Base-by-base conservation (phyloP, 371 early-diverging fungal species). In the Rhizopus sp. region DNA sequence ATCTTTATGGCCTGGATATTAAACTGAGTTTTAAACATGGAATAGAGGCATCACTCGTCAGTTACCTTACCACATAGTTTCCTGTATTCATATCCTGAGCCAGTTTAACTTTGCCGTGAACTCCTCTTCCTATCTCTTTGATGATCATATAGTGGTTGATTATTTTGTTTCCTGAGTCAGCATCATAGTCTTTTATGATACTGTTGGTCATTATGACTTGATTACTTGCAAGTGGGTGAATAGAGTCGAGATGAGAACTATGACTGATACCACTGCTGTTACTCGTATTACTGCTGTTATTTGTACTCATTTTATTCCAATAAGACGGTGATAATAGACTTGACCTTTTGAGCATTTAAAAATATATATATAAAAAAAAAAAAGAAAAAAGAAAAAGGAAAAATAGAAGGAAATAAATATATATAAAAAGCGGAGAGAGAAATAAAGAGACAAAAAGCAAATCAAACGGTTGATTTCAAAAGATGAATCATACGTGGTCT, bases 31-130 rank as follows among this genome's bases (percentile, higher is more conserved):
- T 39, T 16, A 23, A 8, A 45, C 16, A 15, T 23, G 8, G 8
- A 8, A 17, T 52, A 50, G 4, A 1, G 6, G 41, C 6, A 13
- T 10, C 15, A 6, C 15, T 46, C 29, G 0, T 46, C 38, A 5
- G 35, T 5, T 44, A 4, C 30, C 34, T 50, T 82, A 91, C 92
- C 60, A 86, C 88, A 10, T 84, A 77, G 59, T 92, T 86, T 38
- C 85, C 85, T 0, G 90, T 90, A n/a, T 84, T 77, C 16, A 80
- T 80, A 64, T 95, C 93, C 29, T 84, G 78, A 35, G 89, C 90
- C 31, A 96, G 78, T 72, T 96, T 94, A 38, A 98, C 98, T 78
- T 95, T 96, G 23, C 97, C 98, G 61, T 97, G 96, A 8, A 90
- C 91, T 16, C 98, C 98, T 51, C 95, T 81, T 13, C 98, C 98